phyloP scores from a whole-genome alignment of 2,329 filamentous ascomycete genomes.

The Microcyclospora pomicola region DNA sequence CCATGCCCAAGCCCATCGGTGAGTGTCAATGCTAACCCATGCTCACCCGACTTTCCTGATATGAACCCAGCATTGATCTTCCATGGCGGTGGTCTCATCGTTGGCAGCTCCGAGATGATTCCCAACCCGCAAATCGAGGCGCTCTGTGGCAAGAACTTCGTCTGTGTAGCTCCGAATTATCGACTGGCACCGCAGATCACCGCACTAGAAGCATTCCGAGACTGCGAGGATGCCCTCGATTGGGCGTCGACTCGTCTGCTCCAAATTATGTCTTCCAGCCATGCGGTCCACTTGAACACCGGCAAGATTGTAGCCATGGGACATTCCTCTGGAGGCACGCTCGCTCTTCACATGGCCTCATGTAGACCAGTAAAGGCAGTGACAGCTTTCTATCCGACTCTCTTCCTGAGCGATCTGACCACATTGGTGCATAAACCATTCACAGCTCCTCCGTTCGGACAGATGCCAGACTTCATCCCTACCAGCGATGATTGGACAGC shows the following conservation, averaged over 20 bases:
- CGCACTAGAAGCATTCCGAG: slow-evolving; percentile 21
- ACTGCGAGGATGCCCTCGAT: slow-evolving; percentile 23
- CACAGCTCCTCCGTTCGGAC: slow-evolving; percentile 7
- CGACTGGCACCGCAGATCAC: slow-evolving; percentile 23
- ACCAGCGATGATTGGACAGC: slow-evolving; percentile 7
- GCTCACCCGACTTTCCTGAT: background rate
- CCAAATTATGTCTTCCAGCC: slow-evolving; percentile 2
- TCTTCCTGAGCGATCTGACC: slow-evolving; percentile 6
- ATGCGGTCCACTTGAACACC: slow-evolving; percentile 15
- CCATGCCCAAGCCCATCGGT: slow-evolving; percentile 7
- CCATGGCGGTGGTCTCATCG: slow-evolving; percentile 9
- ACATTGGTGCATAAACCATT: slow-evolving; percentile 6
- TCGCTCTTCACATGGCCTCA: slow-evolving; percentile 33
- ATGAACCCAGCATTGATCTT: slow-evolving; percentile 6
- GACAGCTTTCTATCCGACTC: slow-evolving; percentile 11
- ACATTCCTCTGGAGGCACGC: slow-evolving; percentile 25
- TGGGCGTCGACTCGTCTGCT: slow-evolving; percentile 25
- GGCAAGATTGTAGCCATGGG: slow-evolving; percentile 25
- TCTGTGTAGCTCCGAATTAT: slow-evolving; percentile 14
- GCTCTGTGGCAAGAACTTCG: slow-evolving; percentile 6
- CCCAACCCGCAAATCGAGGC: slow-evolving; percentile 10
- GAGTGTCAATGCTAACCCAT: background rate
- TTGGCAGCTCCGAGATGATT: slow-evolving; percentile 10
- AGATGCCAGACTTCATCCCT: slow-evolving; percentile 8
- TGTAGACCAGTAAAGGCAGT: slow-evolving; percentile 7